Percentiles rank a stretch among this genome's conserved stretches.
Conservation (phyloP, 495 filamentous ascomycete species). For the Penicillium herquei region DNA sequence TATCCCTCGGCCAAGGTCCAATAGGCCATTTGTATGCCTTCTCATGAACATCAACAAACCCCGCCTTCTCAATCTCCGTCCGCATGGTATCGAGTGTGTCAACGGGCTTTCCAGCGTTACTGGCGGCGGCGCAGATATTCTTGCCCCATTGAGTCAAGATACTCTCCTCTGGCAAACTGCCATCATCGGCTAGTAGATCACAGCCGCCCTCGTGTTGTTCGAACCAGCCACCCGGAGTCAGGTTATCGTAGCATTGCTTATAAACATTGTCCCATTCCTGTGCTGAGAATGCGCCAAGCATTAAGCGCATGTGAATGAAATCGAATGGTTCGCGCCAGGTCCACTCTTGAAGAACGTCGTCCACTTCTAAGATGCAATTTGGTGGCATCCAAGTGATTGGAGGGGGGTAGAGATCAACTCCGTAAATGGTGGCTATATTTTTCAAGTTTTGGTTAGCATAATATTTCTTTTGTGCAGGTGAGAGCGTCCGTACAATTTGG, state of each 20-base stretch:
- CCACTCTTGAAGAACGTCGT: conserved; percentile 6
- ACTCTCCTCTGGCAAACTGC: conserved; percentile 1
- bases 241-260: conserved; percentile 8
- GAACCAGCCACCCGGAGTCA: conserved; percentile 46
- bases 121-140: not conserved
- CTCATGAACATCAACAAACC: conserved; percentile 7
- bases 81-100: conserved; percentile 1
- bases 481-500: not conserved
- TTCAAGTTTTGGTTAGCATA: not conserved
- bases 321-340: conserved; percentile 9
- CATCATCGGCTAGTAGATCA: conserved; percentile 39
- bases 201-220: conserved; percentile 50
- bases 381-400: conserved; percentile 6
- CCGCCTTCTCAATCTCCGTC: not conserved
- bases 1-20: conserved; percentile 4
- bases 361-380: conserved; percentile 6
- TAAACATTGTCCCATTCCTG: conserved; percentile 1
- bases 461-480: not conserved
- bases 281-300: not conserved
- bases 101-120: not conserved
- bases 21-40: conserved; percentile 7
- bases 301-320: conserved; percentile 15
- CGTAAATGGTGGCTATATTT: not conserved
- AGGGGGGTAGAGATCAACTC: conserved; percentile 8
- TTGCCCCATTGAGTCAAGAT: not conserved